Evolutionary conservation across 2,329 filamentous ascomycete genomes (phyloP).

Genomic region (Penicillium sp.): DNA sequence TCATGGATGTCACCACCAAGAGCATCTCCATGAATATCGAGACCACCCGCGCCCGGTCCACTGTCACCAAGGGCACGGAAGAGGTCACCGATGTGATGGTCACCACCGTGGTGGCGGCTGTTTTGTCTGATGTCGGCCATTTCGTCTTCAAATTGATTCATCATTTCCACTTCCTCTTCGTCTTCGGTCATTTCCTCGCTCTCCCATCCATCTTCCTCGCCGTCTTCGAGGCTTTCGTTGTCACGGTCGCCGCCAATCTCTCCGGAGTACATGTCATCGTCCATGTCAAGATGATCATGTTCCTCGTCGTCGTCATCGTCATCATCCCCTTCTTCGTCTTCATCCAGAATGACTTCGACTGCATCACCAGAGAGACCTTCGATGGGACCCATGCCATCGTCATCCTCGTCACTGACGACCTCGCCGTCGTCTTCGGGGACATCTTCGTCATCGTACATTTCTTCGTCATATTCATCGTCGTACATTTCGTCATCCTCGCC

Average conservation of each 20-base stretch:
- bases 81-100: conserved; percentile 48
- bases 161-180: conserved; percentile 48
- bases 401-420: conserved; percentile 85
- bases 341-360: conserved; percentile 87
- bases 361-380: conserved; percentile 64
- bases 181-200: conserved; percentile 52
- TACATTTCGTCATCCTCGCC: conserved; percentile 91
- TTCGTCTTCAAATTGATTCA: conserved; percentile 47
- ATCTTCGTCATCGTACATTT: conserved; percentile 91
- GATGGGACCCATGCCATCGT: conserved; percentile 76
- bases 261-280: conserved; percentile 53
- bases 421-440: conserved; percentile 78
- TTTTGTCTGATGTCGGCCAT: conserved; percentile 44
- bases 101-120: conserved; percentile 42
- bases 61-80: conserved; percentile 46
- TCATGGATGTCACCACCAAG: conserved; percentile 53
- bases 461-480: conserved; percentile 82
- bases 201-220: conserved; percentile 53
- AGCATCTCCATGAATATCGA: conserved; percentile 46
- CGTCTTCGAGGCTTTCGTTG: conserved; percentile 51
- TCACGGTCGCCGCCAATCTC: conserved; percentile 60
- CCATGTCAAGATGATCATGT: conserved; percentile 63
- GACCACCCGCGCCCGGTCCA: conserved; percentile 42
- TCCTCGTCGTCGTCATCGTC: conserved; percentile 63
- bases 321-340: conserved; percentile 61